These are phyloP conservation scores for Cercospora sp. DNA, from an alignment of 2,329 filamentous ascomycete genomes.

Conservation along the genomic window DNA sequence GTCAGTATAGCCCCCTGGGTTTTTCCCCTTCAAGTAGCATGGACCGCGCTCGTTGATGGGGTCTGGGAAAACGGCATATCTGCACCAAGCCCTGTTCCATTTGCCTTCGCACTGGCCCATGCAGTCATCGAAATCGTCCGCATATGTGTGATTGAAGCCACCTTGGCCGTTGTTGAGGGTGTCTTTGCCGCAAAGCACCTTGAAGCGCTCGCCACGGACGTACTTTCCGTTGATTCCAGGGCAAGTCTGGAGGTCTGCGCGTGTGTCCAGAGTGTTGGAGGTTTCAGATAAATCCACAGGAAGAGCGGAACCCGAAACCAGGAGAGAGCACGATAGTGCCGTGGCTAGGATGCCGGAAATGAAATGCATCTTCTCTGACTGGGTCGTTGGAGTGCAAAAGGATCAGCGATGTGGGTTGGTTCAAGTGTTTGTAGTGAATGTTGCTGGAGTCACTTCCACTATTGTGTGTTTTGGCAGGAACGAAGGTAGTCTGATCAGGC, in stretches of 20 bases:
- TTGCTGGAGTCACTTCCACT: neutral
- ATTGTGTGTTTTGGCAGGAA: neutral
- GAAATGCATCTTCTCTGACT: neutral
- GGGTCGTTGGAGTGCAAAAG: neutral
- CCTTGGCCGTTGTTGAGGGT: neutral
- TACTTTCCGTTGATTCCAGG: neutral
- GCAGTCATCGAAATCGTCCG: neutral
- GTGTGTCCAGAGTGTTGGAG: neutral
- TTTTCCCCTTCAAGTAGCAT: neutral
- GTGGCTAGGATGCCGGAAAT: neutral
- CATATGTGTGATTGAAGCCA: too few species aligned
- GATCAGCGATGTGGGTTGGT: neutral
- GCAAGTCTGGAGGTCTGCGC: neutral
- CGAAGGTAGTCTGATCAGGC: neutral
- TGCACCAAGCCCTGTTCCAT: neutral
- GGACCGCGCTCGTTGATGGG: neutral
- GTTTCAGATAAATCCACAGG: neutral
- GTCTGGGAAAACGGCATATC: neutral
- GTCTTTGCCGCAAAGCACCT: neutral
- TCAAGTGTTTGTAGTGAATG: neutral
- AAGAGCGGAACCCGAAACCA: neutral
- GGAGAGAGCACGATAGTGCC: neutral
- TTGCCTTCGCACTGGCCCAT: neutral
- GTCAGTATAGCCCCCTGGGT: neutral
- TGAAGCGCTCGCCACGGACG: neutral